Evolutionary conservation across 345 rosid genomes (phyloP), one percentile per base, ranked within the genome.

Genomic region (Brassica nigra): DNA sequence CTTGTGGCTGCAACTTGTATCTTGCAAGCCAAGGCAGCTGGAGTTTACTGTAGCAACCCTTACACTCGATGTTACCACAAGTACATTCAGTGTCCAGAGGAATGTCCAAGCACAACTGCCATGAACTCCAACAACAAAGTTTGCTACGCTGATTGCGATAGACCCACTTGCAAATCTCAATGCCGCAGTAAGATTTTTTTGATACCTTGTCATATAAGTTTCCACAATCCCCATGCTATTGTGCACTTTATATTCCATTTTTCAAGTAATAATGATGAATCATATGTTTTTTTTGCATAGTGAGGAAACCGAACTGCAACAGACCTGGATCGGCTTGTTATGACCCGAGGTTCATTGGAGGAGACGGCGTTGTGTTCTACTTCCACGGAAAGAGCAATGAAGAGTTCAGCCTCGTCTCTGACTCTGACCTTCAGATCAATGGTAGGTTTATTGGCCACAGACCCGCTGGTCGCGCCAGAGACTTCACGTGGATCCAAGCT

Each of bases 61-160:
- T 15, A 27, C 79, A 81, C 80, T 68, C 52, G 70, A 11, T 84
- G 88, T 74, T 42, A 68, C 68, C 80, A 66, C 16, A 73, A 62
- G 75, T 8, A 34, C 12, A 74, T 82, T 6, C 28, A 3, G 0
- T 86, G 83, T 73, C 84, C 89, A 1, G 49, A 62, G 8, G 87
- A 84, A 44, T 86, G 89, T 36, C 83, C 87, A n/a, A 58, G 67
- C 74, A 55, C 66, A 11, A 69, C 49, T 2, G 70, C 65, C 3
- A 54, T 29, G 54, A 73, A 79, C 77, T 75, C 76, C 29, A 79
- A 79, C 0, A 52, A 75, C 78, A 81, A 83, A 83, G 86, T 81
- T 29, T 85, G 86, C 62, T 62, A 67, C 61, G 82, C 83, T 2
- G 64, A 85, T 66, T 83, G 85, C 63, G 74, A 86, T 69, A 59